phyloP scores from a whole-genome alignment of 441 rosid genomes.

The Brassica hybrid region DNA sequence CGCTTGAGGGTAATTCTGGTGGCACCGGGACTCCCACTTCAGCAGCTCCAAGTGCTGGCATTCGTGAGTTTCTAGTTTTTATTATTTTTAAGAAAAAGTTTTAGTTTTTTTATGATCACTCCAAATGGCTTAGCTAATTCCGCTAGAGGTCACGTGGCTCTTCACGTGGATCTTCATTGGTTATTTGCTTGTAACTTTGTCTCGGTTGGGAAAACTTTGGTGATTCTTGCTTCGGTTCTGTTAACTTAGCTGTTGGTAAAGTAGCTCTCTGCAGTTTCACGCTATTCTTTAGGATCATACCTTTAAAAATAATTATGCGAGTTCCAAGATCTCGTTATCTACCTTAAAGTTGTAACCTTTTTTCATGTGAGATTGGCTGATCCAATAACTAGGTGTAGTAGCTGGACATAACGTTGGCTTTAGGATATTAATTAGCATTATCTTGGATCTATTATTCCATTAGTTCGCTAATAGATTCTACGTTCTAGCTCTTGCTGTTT shows the following conservation, averaged over 20 bases:
- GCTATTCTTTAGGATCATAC: not conserved
- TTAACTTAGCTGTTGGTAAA: not conserved
- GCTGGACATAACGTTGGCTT: slow-evolving; percentile 1
- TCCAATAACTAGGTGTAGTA: slow-evolving; percentile 20
- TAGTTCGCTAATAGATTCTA: slow-evolving; percentile 8
- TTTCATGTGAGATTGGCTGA: slow-evolving; percentile 9
- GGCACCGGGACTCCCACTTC: slow-evolving; percentile 92
- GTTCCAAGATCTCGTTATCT: slow-evolving; percentile 3
- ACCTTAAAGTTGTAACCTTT: slow-evolving; percentile 12
- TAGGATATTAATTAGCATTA: slow-evolving; percentile 3
- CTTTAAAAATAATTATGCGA: not conserved
- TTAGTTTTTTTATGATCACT: not conserved
- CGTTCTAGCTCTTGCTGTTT: slow-evolving; percentile 8
- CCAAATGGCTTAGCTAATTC: not conserved
- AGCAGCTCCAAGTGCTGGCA: slow-evolving; percentile 97
- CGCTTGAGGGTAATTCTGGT: slow-evolving; percentile 94
- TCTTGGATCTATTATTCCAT: not conserved
- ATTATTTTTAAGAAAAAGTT: not conserved
- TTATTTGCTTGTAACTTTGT: slow-evolving; percentile 3
- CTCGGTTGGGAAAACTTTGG: slow-evolving; percentile 9
- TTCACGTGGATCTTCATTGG: not conserved
- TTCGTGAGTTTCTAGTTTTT: slow-evolving; percentile 59
- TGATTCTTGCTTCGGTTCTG: not conserved
- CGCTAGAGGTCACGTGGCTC: not conserved
- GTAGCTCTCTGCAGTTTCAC: not conserved